Evolutionary conservation across 345 rosid genomes (phyloP).

Genomic region (Euphorbia pulcherrima): DNA sequence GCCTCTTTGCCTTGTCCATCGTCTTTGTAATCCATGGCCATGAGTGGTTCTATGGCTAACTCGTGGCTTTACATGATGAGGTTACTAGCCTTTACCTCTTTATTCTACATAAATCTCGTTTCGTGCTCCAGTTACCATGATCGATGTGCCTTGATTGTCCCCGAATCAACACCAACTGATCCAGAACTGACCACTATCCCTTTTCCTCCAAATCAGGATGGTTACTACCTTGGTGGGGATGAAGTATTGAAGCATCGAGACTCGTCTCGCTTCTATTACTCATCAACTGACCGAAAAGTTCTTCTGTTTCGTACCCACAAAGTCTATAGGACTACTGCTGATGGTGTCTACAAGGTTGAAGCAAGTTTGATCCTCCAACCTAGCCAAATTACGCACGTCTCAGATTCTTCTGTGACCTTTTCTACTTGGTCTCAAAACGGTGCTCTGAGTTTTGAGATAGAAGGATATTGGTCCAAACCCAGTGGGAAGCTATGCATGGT

Average conservation of each 20-base stretch:
- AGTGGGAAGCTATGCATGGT: conserved; percentile 38
- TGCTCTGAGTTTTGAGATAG: conserved; percentile 19
- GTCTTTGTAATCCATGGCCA: background rate
- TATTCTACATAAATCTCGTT: background rate
- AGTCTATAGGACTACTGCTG: conserved; percentile 17
- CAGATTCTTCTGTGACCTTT: conserved; percentile 1
- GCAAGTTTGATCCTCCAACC: conserved; percentile 20
- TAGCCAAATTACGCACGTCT: background rate
- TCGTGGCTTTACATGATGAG: conserved; percentile 12
- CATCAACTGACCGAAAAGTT: background rate
- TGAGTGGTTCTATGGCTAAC: background rate
- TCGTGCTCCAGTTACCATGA: conserved; percentile 22
- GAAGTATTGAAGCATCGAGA: background rate
- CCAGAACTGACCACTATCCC: conserved; percentile 24
- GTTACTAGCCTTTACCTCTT: background rate
- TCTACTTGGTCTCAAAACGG: background rate
- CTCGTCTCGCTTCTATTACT: background rate
- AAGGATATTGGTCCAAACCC: conserved; percentile 36
- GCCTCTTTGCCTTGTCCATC: background rate
- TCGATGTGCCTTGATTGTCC: conserved; percentile 29
- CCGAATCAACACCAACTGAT: conserved; percentile 15
- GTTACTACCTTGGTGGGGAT: conserved; percentile 32
- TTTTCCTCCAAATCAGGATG: conserved; percentile 22
- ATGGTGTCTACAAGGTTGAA: conserved; percentile 23
- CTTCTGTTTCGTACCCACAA: conserved; percentile 15